Evolutionary conservation across 495 filamentous ascomycete species (phyloP).

Genomic region (Penicillium flavigenum): DNA sequence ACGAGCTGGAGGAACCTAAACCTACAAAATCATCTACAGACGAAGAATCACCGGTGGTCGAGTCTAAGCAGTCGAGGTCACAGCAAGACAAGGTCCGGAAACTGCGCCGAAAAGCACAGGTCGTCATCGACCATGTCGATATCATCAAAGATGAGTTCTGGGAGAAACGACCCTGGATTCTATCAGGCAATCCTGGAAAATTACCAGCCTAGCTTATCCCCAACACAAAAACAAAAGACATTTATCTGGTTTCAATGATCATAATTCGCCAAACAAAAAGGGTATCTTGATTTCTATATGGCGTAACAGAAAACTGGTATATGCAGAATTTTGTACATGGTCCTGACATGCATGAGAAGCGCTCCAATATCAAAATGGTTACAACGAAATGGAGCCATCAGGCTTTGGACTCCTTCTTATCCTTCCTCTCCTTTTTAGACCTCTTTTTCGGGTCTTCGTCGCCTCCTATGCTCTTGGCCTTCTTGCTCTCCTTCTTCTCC

Average conservation of each 20-base stretch:
- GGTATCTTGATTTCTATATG: slow-evolving; percentile 41
- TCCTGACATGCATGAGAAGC: slow-evolving; percentile 8
- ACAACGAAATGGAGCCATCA: slow-evolving; percentile 11
- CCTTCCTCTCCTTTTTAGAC: slow-evolving; percentile 35
- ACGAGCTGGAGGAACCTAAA: slow-evolving; percentile 42
- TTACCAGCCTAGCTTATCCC: slow-evolving; percentile 50
- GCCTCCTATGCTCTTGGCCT: slow-evolving; percentile 40
- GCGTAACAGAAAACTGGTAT: slow-evolving; percentile 21
- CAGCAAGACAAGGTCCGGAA: slow-evolving; percentile 79
- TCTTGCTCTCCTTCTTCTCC: slow-evolving; percentile 26
- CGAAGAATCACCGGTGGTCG: slow-evolving; percentile 13
- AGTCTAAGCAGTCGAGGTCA: slow-evolving; percentile 60
- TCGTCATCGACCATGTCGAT: slow-evolving; percentile 82
- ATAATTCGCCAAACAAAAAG: slow-evolving; percentile 29
- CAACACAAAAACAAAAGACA: not conserved
- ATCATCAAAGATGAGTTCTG: slow-evolving; percentile 95
- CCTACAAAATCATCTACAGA: slow-evolving; percentile 14
- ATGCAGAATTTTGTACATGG: slow-evolving; percentile 15
- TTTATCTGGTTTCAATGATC: slow-evolving; percentile 3
- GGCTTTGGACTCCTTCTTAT: slow-evolving; percentile 32
- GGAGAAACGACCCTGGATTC: slow-evolving; percentile 80
- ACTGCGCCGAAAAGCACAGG: slow-evolving; percentile 66
- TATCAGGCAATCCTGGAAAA: slow-evolving; percentile 71
- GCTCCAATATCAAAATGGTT: slow-evolving; percentile 6
- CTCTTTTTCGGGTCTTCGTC: slow-evolving; percentile 26